Percentiles rank a stretch among this genome's conserved stretches.
These are phyloP conservation scores for Neoboletus subvelutipes DNA, from an alignment of 768 basidiomycete species.

Conservation along the genomic window DNA sequence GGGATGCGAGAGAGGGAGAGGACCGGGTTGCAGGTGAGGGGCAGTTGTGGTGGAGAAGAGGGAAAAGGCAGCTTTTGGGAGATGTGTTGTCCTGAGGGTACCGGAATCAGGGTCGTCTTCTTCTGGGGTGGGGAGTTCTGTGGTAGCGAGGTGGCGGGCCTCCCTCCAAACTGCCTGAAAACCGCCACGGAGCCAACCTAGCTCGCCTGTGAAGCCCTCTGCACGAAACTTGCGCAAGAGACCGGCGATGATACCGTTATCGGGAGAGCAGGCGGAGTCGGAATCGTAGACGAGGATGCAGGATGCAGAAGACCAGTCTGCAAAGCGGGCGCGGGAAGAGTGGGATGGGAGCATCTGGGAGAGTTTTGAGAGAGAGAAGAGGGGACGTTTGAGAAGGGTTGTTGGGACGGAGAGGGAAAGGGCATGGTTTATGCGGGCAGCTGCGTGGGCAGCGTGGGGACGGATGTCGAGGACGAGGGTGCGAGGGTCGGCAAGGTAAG, in stretches of 20 bases:
- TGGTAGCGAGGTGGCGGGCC: conserved; percentile 51
- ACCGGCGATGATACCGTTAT: conserved; percentile 67
- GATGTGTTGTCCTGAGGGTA: conserved; percentile 53
- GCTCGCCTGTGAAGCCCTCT: conserved; percentile 57
- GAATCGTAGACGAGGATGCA: conserved; percentile 85
- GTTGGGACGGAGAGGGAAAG: conserved; percentile 91
- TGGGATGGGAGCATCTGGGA: conserved; percentile 74
- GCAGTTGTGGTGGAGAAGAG: conserved; percentile 42
- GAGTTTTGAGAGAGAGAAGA: conserved; percentile 78
- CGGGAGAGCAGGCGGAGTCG: conserved; percentile 60
- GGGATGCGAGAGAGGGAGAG: background rate
- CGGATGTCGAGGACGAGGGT: conserved; percentile 85
- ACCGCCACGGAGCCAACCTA: conserved; percentile 83
- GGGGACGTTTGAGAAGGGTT: conserved; percentile 88
- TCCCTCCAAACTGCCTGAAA: conserved; percentile 69
- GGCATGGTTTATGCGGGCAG: conserved; percentile 64
- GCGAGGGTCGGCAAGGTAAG: conserved; percentile 34
- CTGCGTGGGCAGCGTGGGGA: conserved; percentile 69
- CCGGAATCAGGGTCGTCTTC: conserved; percentile 46
- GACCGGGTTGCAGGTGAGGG: conserved; percentile 13
- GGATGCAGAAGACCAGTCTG: conserved; percentile 53
- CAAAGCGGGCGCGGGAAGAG: conserved; percentile 57
- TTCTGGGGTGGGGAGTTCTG: conserved; percentile 47
- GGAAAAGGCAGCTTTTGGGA: conserved; percentile 66
- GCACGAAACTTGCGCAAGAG: conserved; percentile 73